phyloP scores from a whole-genome alignment of 1,284 basidiomycete genomes.

The Trametes hirsuta region DNA sequence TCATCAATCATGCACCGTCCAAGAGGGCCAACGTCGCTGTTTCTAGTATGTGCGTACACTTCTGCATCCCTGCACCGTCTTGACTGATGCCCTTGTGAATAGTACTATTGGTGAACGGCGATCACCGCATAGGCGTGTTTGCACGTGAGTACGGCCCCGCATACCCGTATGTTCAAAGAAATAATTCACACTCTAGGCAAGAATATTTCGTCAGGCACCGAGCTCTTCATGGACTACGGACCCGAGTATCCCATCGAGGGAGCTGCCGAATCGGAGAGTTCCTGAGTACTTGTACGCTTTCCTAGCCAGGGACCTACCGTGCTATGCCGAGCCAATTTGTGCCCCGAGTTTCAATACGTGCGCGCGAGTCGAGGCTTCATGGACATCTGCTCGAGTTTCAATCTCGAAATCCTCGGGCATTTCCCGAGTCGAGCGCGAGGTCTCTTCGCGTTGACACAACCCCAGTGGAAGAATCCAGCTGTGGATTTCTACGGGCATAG shows the following conservation, averaged over 20 bases:
- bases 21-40: constrained; percentile 45
- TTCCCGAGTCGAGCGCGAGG: too few species aligned
- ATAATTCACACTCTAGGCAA: constrained; percentile 29
- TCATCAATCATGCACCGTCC: constrained; percentile 50
- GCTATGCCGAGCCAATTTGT: too few species aligned
- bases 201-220: constrained; percentile 39
- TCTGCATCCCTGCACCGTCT: background rate
- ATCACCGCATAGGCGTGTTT: constrained; percentile 52
- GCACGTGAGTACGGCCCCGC: constrained; percentile 39
- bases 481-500: too few species aligned
- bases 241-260: constrained; percentile 24
- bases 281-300: background rate
- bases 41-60: constrained; percentile 36
- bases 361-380: too few species aligned
- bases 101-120: constrained; percentile 46
- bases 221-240: constrained; percentile 54
- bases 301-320: too few species aligned
- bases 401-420: too few species aligned
- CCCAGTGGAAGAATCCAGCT: too few species aligned
- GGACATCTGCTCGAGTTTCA: too few species aligned
- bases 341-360: too few species aligned
- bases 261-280: background rate
- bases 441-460: too few species aligned
- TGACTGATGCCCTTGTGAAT: background rate
- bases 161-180: background rate